A percentile compares a stretch with the other conserved stretches of the same genome.
phyloP scores from a whole-genome alignment of 441 rosid species.

The Arabidopsis lyrata region DNA sequence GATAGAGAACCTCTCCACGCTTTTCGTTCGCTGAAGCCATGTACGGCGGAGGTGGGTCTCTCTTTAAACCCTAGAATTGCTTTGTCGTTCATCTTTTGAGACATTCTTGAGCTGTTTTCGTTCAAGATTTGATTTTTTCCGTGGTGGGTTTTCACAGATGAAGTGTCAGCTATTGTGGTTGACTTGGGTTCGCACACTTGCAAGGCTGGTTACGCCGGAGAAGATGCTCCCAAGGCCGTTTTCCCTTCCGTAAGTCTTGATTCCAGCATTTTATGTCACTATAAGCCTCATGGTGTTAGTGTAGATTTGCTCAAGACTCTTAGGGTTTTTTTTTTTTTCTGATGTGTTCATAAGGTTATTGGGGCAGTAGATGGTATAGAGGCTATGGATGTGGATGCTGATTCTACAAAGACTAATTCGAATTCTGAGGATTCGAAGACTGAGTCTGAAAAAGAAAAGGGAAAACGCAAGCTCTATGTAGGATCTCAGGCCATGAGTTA shows the following conservation, averaged over 20 bases:
- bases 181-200: constrained; percentile 99
- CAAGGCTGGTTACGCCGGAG: constrained; percentile 99
- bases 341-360: constrained; percentile 74
- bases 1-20: constrained; percentile 2
- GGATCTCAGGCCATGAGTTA: constrained; percentile 92
- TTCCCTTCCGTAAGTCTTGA: constrained; percentile 83
- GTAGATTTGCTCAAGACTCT: constrained; percentile 12
- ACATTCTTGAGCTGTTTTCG: background rate
- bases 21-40: constrained; percentile 51
- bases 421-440: constrained; percentile 71
- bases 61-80: constrained; percentile 31
- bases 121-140: constrained; percentile 12
- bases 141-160: constrained; percentile 62
- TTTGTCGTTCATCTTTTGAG: background rate
- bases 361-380: constrained; percentile 76
- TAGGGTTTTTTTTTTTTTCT: constrained; percentile 31
- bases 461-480: constrained; percentile 79
- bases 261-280: constrained; percentile 25
- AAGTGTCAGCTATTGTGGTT: constrained; percentile 96
- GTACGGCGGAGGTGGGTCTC: constrained; percentile 95
- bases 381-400: constrained; percentile 82
- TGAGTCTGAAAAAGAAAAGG: constrained; percentile 67
- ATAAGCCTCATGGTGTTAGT: constrained; percentile 10
- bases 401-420: constrained; percentile 48
- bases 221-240: constrained; percentile 99